A percentile compares a stretch with the other conserved stretches of the same genome.
Evolutionary conservation across 2,329 filamentous ascomycete genomes (phyloP).

Genomic region (Ophioceras dolichostomum): DNA sequence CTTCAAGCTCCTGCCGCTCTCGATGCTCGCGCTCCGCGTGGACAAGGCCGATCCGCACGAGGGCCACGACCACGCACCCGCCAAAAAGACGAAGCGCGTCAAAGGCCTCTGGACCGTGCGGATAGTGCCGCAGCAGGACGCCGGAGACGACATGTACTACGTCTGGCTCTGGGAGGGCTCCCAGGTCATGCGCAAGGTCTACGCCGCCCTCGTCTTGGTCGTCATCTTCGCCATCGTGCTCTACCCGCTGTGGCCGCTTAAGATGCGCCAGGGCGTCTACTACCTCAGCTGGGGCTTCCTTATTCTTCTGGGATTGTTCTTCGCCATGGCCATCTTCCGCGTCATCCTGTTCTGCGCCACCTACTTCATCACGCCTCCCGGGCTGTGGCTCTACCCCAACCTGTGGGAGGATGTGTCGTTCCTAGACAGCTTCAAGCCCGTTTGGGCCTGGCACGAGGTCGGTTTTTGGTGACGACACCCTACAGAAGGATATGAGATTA

Average conservation of each 20-base stretch:
- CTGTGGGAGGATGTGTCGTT: slow-evolving; percentile 98
- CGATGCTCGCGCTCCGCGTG: slow-evolving; percentile 85
- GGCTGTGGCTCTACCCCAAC: slow-evolving; percentile 97
- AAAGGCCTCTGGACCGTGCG: slow-evolving; percentile 95
- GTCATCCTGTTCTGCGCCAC: slow-evolving; percentile 90
- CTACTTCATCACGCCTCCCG: slow-evolving; percentile 71
- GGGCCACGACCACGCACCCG: slow-evolving; percentile 54
- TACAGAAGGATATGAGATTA: no score
- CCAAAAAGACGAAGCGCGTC: slow-evolving; percentile 72
- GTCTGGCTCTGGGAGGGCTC: slow-evolving; percentile 93
- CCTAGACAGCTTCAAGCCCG: slow-evolving; percentile 88
- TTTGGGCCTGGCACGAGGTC: slow-evolving; percentile 98
- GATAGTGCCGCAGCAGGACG: slow-evolving; percentile 93
- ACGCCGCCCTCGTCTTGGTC: slow-evolving; percentile 71
- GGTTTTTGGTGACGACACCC: no score
- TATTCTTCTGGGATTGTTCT: slow-evolving; percentile 82
- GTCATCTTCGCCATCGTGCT: slow-evolving; percentile 81
- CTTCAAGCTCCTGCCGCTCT: slow-evolving; percentile 91
- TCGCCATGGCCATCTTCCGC: slow-evolving; percentile 93
- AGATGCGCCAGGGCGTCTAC: slow-evolving; percentile 88
- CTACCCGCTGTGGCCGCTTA: slow-evolving; percentile 92
- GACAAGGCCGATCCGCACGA: slow-evolving; percentile 68
- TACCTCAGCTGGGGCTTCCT: slow-evolving; percentile 93
- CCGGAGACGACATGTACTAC: slow-evolving; percentile 79
- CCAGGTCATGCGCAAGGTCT: slow-evolving; percentile 87